phyloP scores from a whole-genome alignment of 257 asterid genomes.

The Leonotis leonurus region DNA sequence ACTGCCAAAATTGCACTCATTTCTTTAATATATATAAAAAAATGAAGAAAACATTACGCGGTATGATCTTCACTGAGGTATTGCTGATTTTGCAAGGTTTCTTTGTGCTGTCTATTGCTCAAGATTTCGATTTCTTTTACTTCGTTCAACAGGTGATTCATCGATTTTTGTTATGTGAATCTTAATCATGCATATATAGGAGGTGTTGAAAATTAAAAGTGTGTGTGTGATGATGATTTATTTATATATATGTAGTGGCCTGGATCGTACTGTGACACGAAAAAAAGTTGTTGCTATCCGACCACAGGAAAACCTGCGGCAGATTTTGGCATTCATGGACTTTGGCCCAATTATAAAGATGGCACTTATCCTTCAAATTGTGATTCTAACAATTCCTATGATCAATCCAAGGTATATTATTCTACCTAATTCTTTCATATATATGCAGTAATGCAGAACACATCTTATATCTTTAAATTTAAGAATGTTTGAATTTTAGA shows the following conservation, averaged over 20 bases:
- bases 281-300: conserved; percentile 73
- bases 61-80: conserved; percentile 19
- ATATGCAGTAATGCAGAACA: too few species aligned
- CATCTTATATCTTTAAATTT: too few species aligned
- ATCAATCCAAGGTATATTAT: conserved; percentile 66
- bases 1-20: not conserved
- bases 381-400: conserved; percentile 45
- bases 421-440: too few species aligned
- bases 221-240: too few species aligned
- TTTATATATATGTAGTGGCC: conserved; percentile 73
- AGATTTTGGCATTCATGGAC: conserved; percentile 77
- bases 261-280: conserved; percentile 69
- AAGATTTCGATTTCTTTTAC: conserved; percentile 69
- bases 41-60: conserved; percentile 29
- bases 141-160: conserved; percentile 63
- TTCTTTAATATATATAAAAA: not conserved
- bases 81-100: conserved; percentile 42
- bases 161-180: too few species aligned
- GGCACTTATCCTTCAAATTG: conserved; percentile 78
- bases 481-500: too few species aligned
- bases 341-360: conserved; percentile 67
- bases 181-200: too few species aligned
- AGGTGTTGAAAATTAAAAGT: too few species aligned
- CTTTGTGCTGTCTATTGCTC: conserved; percentile 24
- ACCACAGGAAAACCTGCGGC: conserved; percentile 66